These are phyloP conservation scores for Talaromyces sp. DNA, from an alignment of 2,329 filamentous ascomycete genomes.

Conservation along the genomic window DNA sequence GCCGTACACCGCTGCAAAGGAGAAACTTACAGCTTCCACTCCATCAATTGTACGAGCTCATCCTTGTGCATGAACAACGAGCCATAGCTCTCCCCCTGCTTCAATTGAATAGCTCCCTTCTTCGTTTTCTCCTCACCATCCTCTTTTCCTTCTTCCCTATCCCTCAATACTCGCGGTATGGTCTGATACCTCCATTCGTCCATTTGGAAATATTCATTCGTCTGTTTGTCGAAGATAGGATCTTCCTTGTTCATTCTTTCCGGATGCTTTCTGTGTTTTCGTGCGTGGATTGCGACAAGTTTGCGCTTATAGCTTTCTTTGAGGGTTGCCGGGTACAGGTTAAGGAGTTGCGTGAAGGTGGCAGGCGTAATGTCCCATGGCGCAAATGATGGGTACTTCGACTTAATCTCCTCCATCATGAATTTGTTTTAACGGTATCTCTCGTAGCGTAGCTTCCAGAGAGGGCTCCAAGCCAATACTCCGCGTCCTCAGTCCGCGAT, in stretches of 20 bases:
- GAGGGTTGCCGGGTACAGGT: conserved; percentile 27
- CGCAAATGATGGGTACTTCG: conserved; percentile 21
- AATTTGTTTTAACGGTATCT: not conserved
- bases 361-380: conserved; percentile 25
- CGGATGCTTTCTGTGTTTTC: conserved; percentile 19
- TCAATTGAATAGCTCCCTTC: conserved; percentile 20
- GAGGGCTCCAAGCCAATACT: not conserved
- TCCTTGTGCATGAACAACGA: conserved; percentile 25
- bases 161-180: conserved; percentile 27
- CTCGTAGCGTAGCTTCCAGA: too few species aligned
- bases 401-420: not conserved
- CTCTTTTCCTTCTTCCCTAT: conserved; percentile 19
- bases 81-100: conserved; percentile 10
- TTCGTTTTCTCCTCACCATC: conserved; percentile 15
- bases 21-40: conserved; percentile 44
- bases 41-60: conserved; percentile 37
- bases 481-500: not conserved
- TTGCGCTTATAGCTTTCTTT: conserved; percentile 26
- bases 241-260: conserved; percentile 16
- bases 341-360: conserved; percentile 28
- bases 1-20: not conserved
- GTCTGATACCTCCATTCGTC: conserved; percentile 39
- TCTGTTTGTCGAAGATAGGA: conserved; percentile 18
- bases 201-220: conserved; percentile 29
- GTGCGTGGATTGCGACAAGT: conserved; percentile 21